These are phyloP conservation scores for Nakaseomyces bracarensis DNA, from an alignment of 1,139 yeast species.

Conservation along the genomic window DNA sequence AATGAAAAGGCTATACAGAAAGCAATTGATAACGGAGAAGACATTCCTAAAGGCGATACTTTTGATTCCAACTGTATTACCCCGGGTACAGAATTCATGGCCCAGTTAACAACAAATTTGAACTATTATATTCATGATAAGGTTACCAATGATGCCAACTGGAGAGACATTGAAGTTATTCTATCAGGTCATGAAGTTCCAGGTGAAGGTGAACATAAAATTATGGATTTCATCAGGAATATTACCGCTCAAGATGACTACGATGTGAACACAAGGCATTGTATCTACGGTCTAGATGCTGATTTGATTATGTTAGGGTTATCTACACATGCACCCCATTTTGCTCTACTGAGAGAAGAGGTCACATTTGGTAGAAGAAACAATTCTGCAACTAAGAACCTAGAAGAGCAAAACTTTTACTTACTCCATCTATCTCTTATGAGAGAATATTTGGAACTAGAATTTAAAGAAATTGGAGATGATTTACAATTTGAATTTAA, in stretches of 20 bases:
- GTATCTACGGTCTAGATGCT: slow-evolving; percentile 96
- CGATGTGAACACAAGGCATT: slow-evolving; percentile 83
- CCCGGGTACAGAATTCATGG: slow-evolving; percentile 98
- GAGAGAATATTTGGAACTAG: slow-evolving; percentile 84
- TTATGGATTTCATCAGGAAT: slow-evolving; percentile 86
- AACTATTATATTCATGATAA: slow-evolving; percentile 89
- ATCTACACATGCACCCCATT: slow-evolving; percentile 94
- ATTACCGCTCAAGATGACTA: slow-evolving; percentile 59
- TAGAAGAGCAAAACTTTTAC: slow-evolving; percentile 73
- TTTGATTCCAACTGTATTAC: slow-evolving; percentile 95
- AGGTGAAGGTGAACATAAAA: slow-evolving; percentile 98
- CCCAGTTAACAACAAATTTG: slow-evolving; percentile 71
- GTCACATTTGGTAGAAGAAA: slow-evolving; percentile 72
- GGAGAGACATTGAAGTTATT: slow-evolving; percentile 79
- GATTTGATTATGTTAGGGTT: slow-evolving; percentile 95
- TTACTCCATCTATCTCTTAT: slow-evolving; percentile 77
- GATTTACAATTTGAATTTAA: slow-evolving; percentile 63
- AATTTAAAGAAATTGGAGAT: slow-evolving; percentile 62
- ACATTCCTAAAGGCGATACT: slow-evolving; percentile 51
- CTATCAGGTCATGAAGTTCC: slow-evolving; percentile 98
- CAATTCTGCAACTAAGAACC: slow-evolving; percentile 42
- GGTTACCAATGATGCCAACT: slow-evolving; percentile 79
- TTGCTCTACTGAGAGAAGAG: slow-evolving; percentile 90
- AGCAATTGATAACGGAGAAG: slow-evolving; percentile 42
- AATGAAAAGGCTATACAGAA: slow-evolving; percentile 63